Evolutionary conservation across 306 rosid species (phyloP).

Genomic region (Canavalia gladiata): DNA sequence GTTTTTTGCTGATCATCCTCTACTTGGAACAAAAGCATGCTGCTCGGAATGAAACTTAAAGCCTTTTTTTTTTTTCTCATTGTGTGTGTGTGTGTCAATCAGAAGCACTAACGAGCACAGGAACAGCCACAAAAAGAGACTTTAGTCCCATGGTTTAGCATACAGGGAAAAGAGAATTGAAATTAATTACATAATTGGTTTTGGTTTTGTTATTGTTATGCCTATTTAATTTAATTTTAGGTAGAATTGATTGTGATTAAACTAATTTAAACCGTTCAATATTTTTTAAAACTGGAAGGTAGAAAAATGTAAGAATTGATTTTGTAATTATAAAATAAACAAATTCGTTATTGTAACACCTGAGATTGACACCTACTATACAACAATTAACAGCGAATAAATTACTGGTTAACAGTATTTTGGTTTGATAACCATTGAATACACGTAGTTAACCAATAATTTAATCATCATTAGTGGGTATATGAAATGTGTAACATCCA

Average conservation of each 20-base stretch:
- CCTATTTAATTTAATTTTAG: too few species aligned
- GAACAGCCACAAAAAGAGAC: background rate
- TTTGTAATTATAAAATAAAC: too few species aligned
- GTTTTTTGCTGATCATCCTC: slow-evolving; percentile 19
- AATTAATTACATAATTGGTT: background rate
- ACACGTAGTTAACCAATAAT: background rate
- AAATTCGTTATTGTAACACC: background rate
- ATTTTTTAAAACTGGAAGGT: too few species aligned
- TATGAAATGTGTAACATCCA: background rate
- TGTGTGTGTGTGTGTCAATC: background rate
- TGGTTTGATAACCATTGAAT: background rate
- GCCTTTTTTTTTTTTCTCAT: background rate
- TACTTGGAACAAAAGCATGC: slow-evolving; percentile 35
- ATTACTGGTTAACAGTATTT: background rate
- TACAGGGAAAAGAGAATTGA: background rate
- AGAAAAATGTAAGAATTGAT: too few species aligned
- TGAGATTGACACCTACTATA: background rate
- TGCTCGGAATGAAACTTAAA: slow-evolving; percentile 29
- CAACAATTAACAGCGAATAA: background rate
- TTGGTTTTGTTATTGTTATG: background rate
- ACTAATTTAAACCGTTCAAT: too few species aligned
- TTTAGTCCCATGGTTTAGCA: background rate
- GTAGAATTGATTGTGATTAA: too few species aligned
- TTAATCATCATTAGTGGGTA: background rate
- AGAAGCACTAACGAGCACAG: slow-evolving; percentile 14